Evolutionary conservation across 1,139 yeast species (phyloP), one percentile per base, ranked within the genome.

Genomic region (Yamadazyma atmosphaerica): DNA sequence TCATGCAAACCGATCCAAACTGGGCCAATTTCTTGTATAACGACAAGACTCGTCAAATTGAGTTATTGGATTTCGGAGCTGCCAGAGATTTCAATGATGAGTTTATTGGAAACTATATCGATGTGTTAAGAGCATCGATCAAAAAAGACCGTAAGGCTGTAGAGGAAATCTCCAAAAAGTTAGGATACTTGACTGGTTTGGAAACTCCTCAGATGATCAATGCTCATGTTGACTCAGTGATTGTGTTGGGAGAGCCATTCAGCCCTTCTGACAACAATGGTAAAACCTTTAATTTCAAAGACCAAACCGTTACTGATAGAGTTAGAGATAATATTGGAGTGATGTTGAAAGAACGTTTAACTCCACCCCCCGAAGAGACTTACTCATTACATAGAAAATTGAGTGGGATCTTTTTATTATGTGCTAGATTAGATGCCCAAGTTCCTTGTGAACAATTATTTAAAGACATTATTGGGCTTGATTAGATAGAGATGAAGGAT

Each of bases 1-100:
- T 85, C 64, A 92, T 92, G 99, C 99, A 92, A 65, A 90, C 98
- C 1, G 99, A 92, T 63, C 99, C 99, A 34, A 92, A 92, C 63
- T 94, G 98, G 98, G 98, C 98, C 36, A 92, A 92, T 60, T 94
- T 94, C 64, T 67, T 94, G 45, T 89, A 86, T 67, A 89, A 90
- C 56, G 72, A 72, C 30, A 50, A 68, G 16, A 78, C 86, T 2
- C 46, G 54, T n/a, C 80, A 83, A 60, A 79, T 92, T 43, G 98
- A 90, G 60, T 70, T 92, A 42, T 70, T 92, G 42, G 98, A 92
- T 63, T 92, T 92, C 63, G 99, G 98, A 34, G 98, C 98, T 1
- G 85, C 97, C 8, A 77, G 98, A 49, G 86, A 81, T 34, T 63
- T 82, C 59, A 72, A 79, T 33, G 78, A 74, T 38, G 77, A 77